Evolutionary conservation across 2,329 filamentous ascomycete species (phyloP).

Genomic region (Trichoderma cornu-damae): DNA sequence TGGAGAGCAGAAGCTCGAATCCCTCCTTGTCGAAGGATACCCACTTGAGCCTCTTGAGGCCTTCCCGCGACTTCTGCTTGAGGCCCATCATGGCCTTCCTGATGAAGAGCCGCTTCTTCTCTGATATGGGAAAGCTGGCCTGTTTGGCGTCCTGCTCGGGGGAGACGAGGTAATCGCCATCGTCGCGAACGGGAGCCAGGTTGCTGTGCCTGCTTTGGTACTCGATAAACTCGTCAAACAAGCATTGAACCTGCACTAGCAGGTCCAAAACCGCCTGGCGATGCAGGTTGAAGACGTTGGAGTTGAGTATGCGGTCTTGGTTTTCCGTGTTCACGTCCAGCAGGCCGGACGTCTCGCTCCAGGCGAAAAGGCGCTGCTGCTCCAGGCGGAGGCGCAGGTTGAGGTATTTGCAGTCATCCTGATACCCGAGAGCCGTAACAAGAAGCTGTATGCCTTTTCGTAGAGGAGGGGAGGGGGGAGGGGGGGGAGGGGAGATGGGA

Average conservation of each 20-base stretch:
- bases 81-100: conserved; percentile 40
- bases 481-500: background rate
- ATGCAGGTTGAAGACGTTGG: conserved; percentile 45
- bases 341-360: conserved; percentile 46
- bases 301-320: conserved; percentile 39
- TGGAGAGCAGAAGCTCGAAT: conserved; percentile 41
- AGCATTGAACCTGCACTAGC: conserved; percentile 42
- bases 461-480: background rate
- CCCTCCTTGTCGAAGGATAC: conserved; percentile 42
- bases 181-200: conserved; percentile 33
- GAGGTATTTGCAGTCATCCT: conserved; percentile 45
- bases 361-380: conserved; percentile 46
- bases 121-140: conserved; percentile 42
- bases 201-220: conserved; percentile 38
- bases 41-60: conserved; percentile 36
- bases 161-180: conserved; percentile 32
- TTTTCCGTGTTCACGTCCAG: conserved; percentile 41
- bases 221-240: conserved; percentile 44
- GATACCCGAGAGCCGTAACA: conserved; percentile 43
- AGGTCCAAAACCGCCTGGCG: conserved; percentile 46
- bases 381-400: conserved; percentile 47
- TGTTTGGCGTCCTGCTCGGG: conserved; percentile 42
- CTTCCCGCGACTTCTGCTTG: conserved; percentile 34
- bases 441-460: conserved; percentile 43
- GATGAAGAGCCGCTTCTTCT: conserved; percentile 39